A percentile compares a stretch with the other conserved stretches of the same genome.
Evolutionary conservation across 1,284 basidiomycete species (phyloP).

Genomic region (Moesziomyces parantarcticus): DNA sequence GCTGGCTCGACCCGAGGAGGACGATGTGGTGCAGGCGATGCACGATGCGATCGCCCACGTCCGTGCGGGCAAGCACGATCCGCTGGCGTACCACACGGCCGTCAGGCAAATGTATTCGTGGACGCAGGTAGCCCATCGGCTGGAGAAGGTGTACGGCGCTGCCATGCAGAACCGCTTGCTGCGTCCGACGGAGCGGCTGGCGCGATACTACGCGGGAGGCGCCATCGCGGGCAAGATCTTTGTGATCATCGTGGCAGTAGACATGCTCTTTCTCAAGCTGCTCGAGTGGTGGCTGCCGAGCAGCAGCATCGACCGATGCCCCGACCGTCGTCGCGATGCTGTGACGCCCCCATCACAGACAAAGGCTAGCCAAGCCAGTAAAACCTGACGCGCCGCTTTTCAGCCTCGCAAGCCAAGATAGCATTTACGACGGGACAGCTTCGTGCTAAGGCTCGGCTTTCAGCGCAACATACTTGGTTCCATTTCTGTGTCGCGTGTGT

Average conservation of each 20-base stretch:
- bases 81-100: conserved; percentile 79
- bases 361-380: background rate
- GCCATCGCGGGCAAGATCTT: conserved; percentile 81
- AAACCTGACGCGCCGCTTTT: too few relatives aligned
- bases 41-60: conserved; percentile 82
- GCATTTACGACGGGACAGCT: too few relatives aligned
- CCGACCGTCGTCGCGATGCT: conserved; percentile 7
- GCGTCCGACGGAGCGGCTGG: conserved; percentile 41
- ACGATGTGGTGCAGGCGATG: conserved; percentile 84
- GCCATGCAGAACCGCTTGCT: conserved; percentile 71
- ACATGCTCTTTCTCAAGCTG: conserved; percentile 80
- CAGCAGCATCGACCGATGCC: conserved; percentile 23
- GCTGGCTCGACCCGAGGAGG: conserved; percentile 88
- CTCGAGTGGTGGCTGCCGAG: conserved; percentile 71
- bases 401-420: too few relatives aligned
- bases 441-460: too few relatives aligned
- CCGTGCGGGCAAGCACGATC: conserved; percentile 78
- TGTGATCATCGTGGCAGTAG: conserved; percentile 80
- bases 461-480: too few relatives aligned
- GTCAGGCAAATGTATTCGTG: conserved; percentile 88
- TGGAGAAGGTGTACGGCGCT: conserved; percentile 82
- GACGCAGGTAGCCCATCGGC: conserved; percentile 81
- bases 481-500: too few relatives aligned
- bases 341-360: too few relatives aligned
- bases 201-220: conserved; percentile 75